These are phyloP conservation scores for Picea abies DNA, from an alignment of 83 land plant genomes.

Conservation along the genomic window DNA sequence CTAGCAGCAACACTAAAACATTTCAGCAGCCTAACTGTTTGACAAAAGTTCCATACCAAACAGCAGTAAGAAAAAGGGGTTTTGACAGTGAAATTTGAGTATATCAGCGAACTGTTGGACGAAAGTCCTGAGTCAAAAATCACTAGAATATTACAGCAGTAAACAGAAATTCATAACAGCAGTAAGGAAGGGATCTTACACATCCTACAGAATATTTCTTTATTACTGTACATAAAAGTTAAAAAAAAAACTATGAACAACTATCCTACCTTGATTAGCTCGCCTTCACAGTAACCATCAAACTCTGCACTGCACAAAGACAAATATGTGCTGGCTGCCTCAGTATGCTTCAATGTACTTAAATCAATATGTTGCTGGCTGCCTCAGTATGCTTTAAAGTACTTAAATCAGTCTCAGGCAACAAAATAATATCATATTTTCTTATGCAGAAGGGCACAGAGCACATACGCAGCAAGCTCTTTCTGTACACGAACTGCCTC, in stretches of 20 bases:
- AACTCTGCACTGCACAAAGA: constrained; percentile 84
- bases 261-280: constrained; percentile 83
- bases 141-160: too few relatives aligned
- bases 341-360: constrained; percentile 8
- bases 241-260: background rate
- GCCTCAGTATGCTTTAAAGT: background rate
- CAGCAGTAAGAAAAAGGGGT: too few relatives aligned
- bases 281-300: constrained; percentile 99
- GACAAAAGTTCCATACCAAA: too few relatives aligned
- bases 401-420: background rate
- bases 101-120: too few relatives aligned
- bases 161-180: too few relatives aligned
- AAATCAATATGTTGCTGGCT: background rate
- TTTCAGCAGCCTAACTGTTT: too few relatives aligned
- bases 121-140: too few relatives aligned
- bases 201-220: background rate
- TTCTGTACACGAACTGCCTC: constrained; percentile 98
- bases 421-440: background rate
- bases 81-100: too few relatives aligned
- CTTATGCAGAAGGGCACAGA: background rate
- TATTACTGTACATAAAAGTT: background rate
- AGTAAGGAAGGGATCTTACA: too few relatives aligned
- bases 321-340: constrained; percentile 10
- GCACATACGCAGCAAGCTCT: constrained; percentile 91
- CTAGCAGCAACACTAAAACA: too few relatives aligned